Evolutionary conservation across 2,329 filamentous ascomycete species (phyloP), one percentile per base, ranked within the genome.

Genomic region (Aspergillus pseudonomiae): DNA sequence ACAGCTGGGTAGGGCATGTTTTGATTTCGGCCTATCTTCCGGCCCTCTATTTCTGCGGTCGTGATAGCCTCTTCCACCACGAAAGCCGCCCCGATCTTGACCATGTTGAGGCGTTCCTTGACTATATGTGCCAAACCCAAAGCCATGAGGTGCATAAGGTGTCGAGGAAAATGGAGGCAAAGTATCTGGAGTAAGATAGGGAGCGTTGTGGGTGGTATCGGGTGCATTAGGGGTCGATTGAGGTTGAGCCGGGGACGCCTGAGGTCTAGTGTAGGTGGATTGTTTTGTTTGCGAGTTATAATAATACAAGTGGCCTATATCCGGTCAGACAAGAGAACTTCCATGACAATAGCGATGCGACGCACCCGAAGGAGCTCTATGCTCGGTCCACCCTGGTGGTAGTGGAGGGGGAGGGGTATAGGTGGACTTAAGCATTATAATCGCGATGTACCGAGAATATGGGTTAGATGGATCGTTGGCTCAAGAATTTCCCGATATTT

Each of bases 371-470:
- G 93, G 94, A 59, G 94, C 93, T 79, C 89, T 94, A 80, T 97
- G 93, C 78, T 96, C 92, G n/a, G 91, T 92, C 94, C 94, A 97
- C 67, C 92, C 93, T 50, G 89, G 84, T 32, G 89, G 90, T 0
- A 97, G 83, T 41, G 91, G 87, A 53, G 86, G 83, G 11, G 85
- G 84, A 26, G 88, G 84, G 64, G 86, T 88, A 78, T 94, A 88
- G n/a, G 91, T 94, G 24, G 90, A 92, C 74, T 89, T 93, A 56
- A 94, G 82, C 90, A 93, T 93, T 53, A 48, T 72, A 7, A 39
- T 32, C 36, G 46, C 32, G 50, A 34, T 24, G 19, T 21, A 24
- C 43, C 57, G 57, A 28, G 30, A 28, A 50, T 56, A 12, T 6
- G 14, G 7, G 12, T 30, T 36, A 12, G n/a, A 56, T 52, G 6